phyloP scores from a whole-genome alignment of 306 rosid species.

The Psophocarpus tetragonolobus region DNA sequence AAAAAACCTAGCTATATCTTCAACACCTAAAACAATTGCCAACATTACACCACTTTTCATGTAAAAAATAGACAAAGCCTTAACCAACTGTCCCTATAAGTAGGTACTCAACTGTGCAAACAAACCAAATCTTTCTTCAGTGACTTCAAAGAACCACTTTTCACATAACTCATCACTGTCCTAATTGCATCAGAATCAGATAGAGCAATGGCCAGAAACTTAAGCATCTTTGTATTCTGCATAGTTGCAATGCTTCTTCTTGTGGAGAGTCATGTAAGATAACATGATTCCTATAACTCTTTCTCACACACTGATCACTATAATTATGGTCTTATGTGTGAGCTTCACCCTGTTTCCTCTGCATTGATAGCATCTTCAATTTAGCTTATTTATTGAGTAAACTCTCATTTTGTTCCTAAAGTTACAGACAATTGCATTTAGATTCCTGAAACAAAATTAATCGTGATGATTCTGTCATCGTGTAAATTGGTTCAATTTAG shows the following conservation, averaged over 20 bases:
- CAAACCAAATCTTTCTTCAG: not conserved
- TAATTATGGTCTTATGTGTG: not conserved
- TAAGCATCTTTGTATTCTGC: not conserved
- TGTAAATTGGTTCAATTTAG: no score
- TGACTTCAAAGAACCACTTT: not conserved
- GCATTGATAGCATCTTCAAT: not conserved
- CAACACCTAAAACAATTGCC: not conserved
- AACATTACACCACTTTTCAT: not conserved
- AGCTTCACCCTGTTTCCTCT: not conserved
- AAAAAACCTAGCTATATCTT: not conserved
- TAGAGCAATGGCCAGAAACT: constrained; percentile 42
- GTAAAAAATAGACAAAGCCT: constrained; percentile 10
- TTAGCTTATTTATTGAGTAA: not conserved
- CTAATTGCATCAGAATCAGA: no score
- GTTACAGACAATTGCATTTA: no score
- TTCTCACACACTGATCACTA: not conserved
- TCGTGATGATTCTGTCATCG: no score
- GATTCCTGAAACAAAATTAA: no score
- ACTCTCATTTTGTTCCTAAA: no score
- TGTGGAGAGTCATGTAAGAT: constrained; percentile 52
- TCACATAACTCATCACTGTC: not conserved
- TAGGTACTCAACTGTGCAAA: not conserved
- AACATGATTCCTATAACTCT: not conserved
- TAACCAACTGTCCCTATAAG: constrained; percentile 23
- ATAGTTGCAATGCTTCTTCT: constrained; percentile 25